These are phyloP conservation scores for Penicillium ochrochloron DNA, from an alignment of 495 filamentous ascomycete genomes.

Conservation along the genomic window DNA sequence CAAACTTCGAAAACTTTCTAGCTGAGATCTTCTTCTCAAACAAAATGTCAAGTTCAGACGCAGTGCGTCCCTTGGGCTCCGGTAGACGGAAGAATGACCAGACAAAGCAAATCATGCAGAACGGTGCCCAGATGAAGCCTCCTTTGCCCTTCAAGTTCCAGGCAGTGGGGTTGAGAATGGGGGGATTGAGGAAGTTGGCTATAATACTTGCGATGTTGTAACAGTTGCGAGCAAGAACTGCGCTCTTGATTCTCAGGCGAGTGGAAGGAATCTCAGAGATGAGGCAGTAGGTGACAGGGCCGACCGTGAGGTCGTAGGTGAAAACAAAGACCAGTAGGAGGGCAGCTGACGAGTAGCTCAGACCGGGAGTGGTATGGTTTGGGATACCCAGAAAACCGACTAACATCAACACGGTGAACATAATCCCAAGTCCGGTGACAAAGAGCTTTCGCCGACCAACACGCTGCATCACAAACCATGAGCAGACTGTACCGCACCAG, in stretches of 20 bases:
- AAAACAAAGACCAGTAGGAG: conserved; percentile 71
- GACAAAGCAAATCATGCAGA: conserved; percentile 67
- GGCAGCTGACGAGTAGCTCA: conserved; percentile 63
- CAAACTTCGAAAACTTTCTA: conserved; percentile 63
- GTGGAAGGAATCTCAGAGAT: conserved; percentile 72
- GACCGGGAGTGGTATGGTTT: conserved; percentile 50
- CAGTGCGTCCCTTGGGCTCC: conserved; percentile 67
- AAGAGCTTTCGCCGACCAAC: conserved; percentile 71
- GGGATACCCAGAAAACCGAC: conserved; percentile 71
- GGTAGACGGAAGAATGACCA: conserved; percentile 72
- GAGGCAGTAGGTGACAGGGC: conserved; percentile 74
- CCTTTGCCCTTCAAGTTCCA: conserved; percentile 73
- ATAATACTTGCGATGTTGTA: conserved; percentile 73
- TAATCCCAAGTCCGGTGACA: conserved; percentile 65
- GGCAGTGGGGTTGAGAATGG: conserved; percentile 69
- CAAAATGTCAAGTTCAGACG: conserved; percentile 69
- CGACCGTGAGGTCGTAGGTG: conserved; percentile 72
- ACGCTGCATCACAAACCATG: conserved; percentile 70
- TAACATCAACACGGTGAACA: conserved; percentile 65
- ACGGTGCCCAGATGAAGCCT: conserved; percentile 76
- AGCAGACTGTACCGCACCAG: conserved; percentile 67
- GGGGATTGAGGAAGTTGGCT: conserved; percentile 68
- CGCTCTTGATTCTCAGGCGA: conserved; percentile 73
- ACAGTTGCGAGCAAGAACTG: conserved; percentile 66
- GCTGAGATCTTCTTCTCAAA: conserved; percentile 66